Evolutionary conservation across 2,329 filamentous ascomycete species (phyloP), one percentile per base, ranked within the genome.

Genomic region (Colletotrichum chlorophyti): DNA sequence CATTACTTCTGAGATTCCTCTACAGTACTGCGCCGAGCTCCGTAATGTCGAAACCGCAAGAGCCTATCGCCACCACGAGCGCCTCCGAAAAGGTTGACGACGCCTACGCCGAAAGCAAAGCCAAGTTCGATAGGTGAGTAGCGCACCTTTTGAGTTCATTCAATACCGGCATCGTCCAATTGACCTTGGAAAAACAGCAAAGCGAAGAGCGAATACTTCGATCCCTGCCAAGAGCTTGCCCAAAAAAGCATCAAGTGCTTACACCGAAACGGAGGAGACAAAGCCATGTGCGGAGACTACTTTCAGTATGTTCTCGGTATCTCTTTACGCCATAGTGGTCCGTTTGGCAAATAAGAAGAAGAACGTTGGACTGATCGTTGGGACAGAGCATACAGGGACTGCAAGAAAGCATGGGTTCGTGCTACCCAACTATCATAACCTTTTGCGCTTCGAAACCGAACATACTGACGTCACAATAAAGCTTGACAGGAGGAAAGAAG

Each of bases 171-270:
- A 24, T 21, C 41, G 10, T 17, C n/a, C 14, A 8, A 27, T 40
- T 26, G 42, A 47, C 41, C n/a, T 40, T 15, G 17, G 24, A 21
- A 41, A n/a, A 29, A 60, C 68, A 97, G 94, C 65, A 98, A 98
- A 81, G 83, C 82, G 53, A 86, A 89, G 69, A 97, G 93, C 80
- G 88, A 97, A 72, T 98, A 90, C 77, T 92, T 91, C 72, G 95
- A 99, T 68, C 95, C 95, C 2, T 99, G 95, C 74, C 94, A 98
- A 73, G 94, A 97, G 68, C 92, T 92, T 5, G 94, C 95, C 7
- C 81, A 89, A 65, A 84, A 85, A 69, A 97, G 93, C 75, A 88
- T 97, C 65, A 88, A 86, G 72, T 99, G 95, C 69, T 78, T 99
- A 69, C 89, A 93, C 71, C 86, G 95, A 19, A 99, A 99, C 72